A percentile compares a stretch with the other conserved stretches of the same genome.
These are phyloP conservation scores for Dothistroma septosporum DNA, from an alignment of 2,329 filamentous ascomycete species.

Conservation along the genomic window DNA sequence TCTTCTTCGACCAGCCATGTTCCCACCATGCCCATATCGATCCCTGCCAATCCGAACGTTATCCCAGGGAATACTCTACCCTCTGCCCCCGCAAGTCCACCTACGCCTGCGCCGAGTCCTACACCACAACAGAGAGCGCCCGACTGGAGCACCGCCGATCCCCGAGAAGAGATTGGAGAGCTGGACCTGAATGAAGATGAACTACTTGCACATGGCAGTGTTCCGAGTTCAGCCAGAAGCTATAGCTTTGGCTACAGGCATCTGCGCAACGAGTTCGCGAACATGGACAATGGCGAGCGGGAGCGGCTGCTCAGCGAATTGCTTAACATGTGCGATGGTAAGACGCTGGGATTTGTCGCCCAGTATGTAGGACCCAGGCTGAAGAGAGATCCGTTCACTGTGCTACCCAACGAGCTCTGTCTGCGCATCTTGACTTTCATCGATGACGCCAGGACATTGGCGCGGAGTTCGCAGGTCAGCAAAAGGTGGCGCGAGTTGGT, in stretches of 20 bases:
- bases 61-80: constrained; percentile 60
- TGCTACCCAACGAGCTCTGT: constrained; percentile 87
- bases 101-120: constrained; percentile 63
- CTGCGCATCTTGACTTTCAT: constrained; percentile 93
- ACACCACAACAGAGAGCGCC: constrained; percentile 59
- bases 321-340: constrained; percentile 89
- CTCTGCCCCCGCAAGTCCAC: constrained; percentile 61
- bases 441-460: constrained; percentile 91
- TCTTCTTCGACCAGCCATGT: constrained; percentile 24
- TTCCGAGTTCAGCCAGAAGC: constrained; percentile 22
- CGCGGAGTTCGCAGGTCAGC: constrained; percentile 93
- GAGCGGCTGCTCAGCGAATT: constrained; percentile 81
- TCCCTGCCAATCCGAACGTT: constrained; percentile 41
- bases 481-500: constrained; percentile 88
- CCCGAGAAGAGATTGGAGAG: constrained; percentile 73
- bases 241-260: constrained; percentile 56
- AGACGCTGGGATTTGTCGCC: constrained; percentile 91
- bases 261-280: constrained; percentile 74
- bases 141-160: constrained; percentile 73
- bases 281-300: constrained; percentile 69
- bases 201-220: constrained; percentile 24
- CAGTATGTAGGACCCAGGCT: constrained; percentile 90
- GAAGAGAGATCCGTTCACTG: constrained; percentile 94
- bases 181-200: constrained; percentile 31
- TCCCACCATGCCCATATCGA: constrained; percentile 43